A percentile compares a stretch with the other conserved stretches of the same genome.
phyloP scores from a whole-genome alignment of 805 yeast genomes.

The Yamadazyma olivae region DNA sequence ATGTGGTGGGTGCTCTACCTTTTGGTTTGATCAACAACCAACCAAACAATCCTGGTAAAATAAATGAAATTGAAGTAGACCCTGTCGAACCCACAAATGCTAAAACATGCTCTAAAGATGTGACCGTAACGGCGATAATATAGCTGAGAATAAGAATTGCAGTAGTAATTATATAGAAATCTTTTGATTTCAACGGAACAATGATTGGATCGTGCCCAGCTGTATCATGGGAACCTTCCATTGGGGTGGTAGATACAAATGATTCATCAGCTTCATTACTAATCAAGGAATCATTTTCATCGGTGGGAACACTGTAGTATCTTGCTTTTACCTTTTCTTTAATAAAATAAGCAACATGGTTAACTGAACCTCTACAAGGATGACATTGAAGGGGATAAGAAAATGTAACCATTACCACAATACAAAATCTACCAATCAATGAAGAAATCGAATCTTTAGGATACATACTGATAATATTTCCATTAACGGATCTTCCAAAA shows the following conservation, averaged over 20 bases:
- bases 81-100: slow-evolving; percentile 83
- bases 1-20: slow-evolving; percentile 21
- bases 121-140: slow-evolving; percentile 53
- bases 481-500: slow-evolving; percentile 62
- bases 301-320: neutral
- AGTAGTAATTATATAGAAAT: slow-evolving; percentile 50
- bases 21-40: slow-evolving; percentile 49
- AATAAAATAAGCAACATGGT: slow-evolving; percentile 45
- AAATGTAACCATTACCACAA: slow-evolving; percentile 70
- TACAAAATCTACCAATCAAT: slow-evolving; percentile 53
- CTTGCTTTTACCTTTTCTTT: slow-evolving; percentile 1
- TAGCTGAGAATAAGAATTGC: slow-evolving; percentile 48
- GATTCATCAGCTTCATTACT: slow-evolving; percentile 24
- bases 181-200: slow-evolving; percentile 46
- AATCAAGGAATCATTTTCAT: slow-evolving; percentile 13
- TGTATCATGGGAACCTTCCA: slow-evolving; percentile 46
- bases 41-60: slow-evolving; percentile 76
- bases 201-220: slow-evolving; percentile 46
- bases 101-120: slow-evolving; percentile 64
- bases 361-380: slow-evolving; percentile 72
- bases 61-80: slow-evolving; percentile 74
- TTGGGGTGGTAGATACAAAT: slow-evolving; percentile 41
- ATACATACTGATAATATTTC: slow-evolving; percentile 70
- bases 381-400: slow-evolving; percentile 79
- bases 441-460: slow-evolving; percentile 49